These are phyloP conservation scores for Colletotrichum plurivorum DNA, from an alignment of 2,329 filamentous ascomycete species.

Conservation along the genomic window DNA sequence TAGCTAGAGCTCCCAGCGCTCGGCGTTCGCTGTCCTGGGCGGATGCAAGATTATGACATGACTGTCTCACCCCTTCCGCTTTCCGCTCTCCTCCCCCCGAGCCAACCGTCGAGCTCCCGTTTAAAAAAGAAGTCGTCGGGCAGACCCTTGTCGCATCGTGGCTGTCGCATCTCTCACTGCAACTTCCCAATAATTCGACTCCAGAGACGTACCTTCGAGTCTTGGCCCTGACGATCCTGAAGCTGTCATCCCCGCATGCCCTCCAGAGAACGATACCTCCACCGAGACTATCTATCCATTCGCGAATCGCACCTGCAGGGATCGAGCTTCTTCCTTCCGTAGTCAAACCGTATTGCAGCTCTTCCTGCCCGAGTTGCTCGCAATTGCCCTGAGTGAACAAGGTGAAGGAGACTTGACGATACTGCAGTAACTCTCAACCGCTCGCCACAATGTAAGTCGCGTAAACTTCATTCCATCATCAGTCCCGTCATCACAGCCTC, in stretches of 20 bases:
- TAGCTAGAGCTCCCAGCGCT: slow-evolving; percentile 10
- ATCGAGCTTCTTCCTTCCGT: slow-evolving; percentile 1
- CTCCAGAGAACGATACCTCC: neutral
- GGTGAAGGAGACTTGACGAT: neutral
- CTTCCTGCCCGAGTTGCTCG: neutral
- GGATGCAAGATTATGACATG: slow-evolving; percentile 38
- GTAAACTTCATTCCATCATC: slow-evolving; percentile 7
- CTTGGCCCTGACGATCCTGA: slow-evolving; percentile 12
- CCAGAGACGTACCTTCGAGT: neutral
- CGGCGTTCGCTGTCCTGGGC: no score
- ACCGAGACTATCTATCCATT: neutral
- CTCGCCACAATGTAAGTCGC: slow-evolving; percentile 33
- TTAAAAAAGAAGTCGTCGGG: slow-evolving; percentile 22
- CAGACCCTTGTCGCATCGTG: slow-evolving; percentile 33
- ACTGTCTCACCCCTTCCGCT: slow-evolving; percentile 30
- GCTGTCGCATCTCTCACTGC: slow-evolving; percentile 22
- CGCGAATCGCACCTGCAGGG: slow-evolving; percentile 11
- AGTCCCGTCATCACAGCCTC: slow-evolving; percentile 1
- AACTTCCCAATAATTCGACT: slow-evolving; percentile 15
- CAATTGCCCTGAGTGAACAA: neutral
- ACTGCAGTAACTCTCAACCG: neutral
- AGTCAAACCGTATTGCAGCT: slow-evolving; percentile 1
- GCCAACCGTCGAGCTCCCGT: slow-evolving; percentile 10
- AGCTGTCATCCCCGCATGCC: slow-evolving; percentile 3
- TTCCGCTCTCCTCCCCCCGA: slow-evolving; percentile 5